Base-by-base conservation (phyloP, 495 filamentous ascomycete genomes). In the Hypoxylon lienhwacheense region DNA sequence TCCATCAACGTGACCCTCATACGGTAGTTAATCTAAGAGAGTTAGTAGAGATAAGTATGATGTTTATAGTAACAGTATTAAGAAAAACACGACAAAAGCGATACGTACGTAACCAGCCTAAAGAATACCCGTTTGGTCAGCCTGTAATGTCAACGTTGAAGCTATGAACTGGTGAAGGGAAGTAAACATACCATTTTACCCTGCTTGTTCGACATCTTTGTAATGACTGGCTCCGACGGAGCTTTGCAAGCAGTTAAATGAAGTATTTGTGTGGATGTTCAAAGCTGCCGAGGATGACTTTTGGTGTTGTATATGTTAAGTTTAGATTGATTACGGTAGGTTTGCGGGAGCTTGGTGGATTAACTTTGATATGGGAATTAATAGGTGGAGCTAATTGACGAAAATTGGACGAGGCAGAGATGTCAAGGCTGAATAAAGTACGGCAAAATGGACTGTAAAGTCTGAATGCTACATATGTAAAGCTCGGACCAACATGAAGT, bases 1-100 rank as follows among this genome's bases (percentile, higher is more conserved):
- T 99, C 93, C 66, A 87, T 90, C 66, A 99, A 78, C 31, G 95
- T 97, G 57, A 96, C 87, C 69, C 90, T 83, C 95, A 99, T 97
- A 68, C 92, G 88, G 77, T 95, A 97, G 74, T 97, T 96, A 83
- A 99, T 95, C 93, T 98, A 70, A 6, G 47, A 39, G 15, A 15
- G 68, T 79, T 53, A 80, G 74, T 65, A 53, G 42, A 29, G 53
- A 22, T 25, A 4, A 29, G 11, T 5, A 49, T 34, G 43, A 14
- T 12, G 5, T 33, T 25, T 41, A 37, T 48, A 16, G 11, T 1
- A 11, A 43, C 17, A 28, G 7, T n/a, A 31, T 46, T 35, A 36
- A 19, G 5, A 42, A 20, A 25, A 12, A 31, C 43, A 47, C 49
- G 47, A 47, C 32, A 14, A n/a, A 51, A 26, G 59, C 55, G 57